Evolutionary conservation across 2,329 filamentous ascomycete genomes (phyloP), one percentile per base, ranked within the genome.

Genomic region (Colletotrichum viniferum): DNA sequence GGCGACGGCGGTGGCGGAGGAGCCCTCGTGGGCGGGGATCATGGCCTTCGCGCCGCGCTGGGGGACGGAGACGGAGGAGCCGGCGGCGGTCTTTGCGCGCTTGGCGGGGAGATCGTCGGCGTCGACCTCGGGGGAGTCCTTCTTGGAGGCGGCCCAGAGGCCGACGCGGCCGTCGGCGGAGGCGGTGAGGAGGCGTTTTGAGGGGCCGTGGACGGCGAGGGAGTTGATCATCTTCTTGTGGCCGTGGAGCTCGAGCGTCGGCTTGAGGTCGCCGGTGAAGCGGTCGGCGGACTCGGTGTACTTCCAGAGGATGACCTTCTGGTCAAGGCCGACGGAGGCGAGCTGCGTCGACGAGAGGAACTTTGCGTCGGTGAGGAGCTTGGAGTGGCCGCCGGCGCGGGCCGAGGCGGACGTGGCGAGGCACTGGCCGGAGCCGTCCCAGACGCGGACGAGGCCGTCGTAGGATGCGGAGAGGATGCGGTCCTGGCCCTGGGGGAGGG

Each of bases 381-480:
- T 92, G 12, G 90, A 92, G 85, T 98, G 95, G 12, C 95, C 94
- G 65, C 94, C 94, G 43, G 91, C 90, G 74, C 89, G 89, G 9
- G 89, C 89, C 4, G 92, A 89, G 3, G 92, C 86, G 3, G 95
- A 96, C 0, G 94, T 95, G 5, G 95, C 94, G 72, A 98, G 88
- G n/a, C 94, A 88, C 76, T 97, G 90, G n/a, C 95, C 95, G 1
- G 95, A 96, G 78, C 93, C 93, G 80, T 97, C 94, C 96, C 97
- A 99, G 77, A 98, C 90, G 78, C 96, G 90, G 71, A 98, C 86
- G 18, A 98, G 86, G 10, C 96, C 96, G 83, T 99, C 97, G 82
- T 98, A 98, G 63, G 95, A 96, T 34, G 93, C 95, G n/a, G 95
- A 97, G n/a, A 98, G 87, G 76, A 98, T 93, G 77, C 94, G 88